Evolutionary conservation across 257 asterid genomes (phyloP).

Genomic region (Prunella vulgaris): DNA sequence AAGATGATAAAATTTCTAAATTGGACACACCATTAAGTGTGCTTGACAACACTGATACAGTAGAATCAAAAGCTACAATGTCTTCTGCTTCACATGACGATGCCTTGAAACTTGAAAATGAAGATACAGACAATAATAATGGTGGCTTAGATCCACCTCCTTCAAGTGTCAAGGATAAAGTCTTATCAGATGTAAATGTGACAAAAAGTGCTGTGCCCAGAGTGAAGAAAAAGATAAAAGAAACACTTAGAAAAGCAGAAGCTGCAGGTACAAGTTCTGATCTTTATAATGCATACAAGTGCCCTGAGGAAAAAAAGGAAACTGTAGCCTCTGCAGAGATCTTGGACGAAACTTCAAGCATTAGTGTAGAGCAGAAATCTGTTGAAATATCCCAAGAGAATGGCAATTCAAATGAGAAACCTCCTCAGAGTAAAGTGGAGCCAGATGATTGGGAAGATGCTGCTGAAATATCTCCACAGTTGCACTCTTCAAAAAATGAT

Average conservation of each 20-base stretch:
- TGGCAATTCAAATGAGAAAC: conserved; percentile 28
- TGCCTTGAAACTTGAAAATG: conserved; percentile 34
- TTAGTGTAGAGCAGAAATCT: conserved; percentile 26
- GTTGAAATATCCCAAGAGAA: conserved; percentile 35
- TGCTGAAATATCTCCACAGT: conserved; percentile 69
- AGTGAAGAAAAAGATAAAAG: conserved; percentile 46
- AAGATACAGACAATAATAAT: conserved; percentile 24
- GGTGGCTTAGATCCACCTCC: conserved; percentile 24
- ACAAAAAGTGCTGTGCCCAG: conserved; percentile 37
- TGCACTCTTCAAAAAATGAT: conserved; percentile 40
- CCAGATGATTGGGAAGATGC: conserved; percentile 99
- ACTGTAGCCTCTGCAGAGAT: conserved; percentile 31
- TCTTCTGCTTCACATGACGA: conserved; percentile 26
- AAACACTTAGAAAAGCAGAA: conserved; percentile 53
- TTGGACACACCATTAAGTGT: conserved; percentile 15
- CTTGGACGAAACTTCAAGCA: conserved; percentile 28
- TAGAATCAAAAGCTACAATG: conserved; percentile 25
- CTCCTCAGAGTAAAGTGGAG: conserved; percentile 48
- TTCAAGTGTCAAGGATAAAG: conserved; percentile 48
- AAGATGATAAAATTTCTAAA: conserved; percentile 17
- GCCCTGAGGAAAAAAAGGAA: conserved; percentile 83
- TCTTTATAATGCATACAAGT: conserved; percentile 83
- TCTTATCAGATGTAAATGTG: conserved; percentile 39
- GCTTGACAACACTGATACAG: conserved; percentile 18
- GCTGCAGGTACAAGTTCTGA: conserved; percentile 83